These are phyloP conservation scores for Torulaspora franciscae DNA, from an alignment of 805 yeast genomes.

Conservation along the genomic window DNA sequence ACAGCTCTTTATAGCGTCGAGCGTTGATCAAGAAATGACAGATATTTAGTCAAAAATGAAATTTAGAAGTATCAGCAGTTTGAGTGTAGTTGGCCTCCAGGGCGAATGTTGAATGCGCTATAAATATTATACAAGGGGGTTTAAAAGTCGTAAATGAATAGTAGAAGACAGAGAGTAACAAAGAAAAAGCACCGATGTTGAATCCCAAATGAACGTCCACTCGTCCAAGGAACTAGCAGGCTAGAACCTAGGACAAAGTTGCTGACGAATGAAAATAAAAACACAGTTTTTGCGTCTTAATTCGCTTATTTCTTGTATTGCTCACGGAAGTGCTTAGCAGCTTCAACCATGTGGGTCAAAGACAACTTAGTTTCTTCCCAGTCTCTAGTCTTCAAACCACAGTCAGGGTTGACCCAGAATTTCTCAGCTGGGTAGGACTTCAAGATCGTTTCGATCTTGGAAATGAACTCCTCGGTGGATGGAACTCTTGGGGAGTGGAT, in stretches of 20 bases:
- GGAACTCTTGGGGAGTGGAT: conserved; percentile 99
- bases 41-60: not conserved
- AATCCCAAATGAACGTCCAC: conserved; percentile 23
- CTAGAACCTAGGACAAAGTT: not conserved
- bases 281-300: conserved; percentile 7
- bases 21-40: not conserved
- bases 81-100: conserved; percentile 10
- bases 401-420: conserved; percentile 99
- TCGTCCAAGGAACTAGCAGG: not conserved
- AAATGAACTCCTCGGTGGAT: conserved; percentile 91
- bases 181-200: conserved; percentile 31
- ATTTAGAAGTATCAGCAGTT: not conserved
- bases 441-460: conserved; percentile 89
- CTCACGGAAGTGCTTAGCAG: conserved; percentile 92
- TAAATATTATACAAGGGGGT: conserved; percentile 21
- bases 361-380: conserved; percentile 97
- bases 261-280: conserved; percentile 8
- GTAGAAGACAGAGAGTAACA: conserved; percentile 14
- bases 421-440: conserved; percentile 96
- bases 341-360: conserved; percentile 97
- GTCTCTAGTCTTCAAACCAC: conserved; percentile 99
- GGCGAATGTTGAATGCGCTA: conserved; percentile 38
- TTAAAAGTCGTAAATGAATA: conserved; percentile 4
- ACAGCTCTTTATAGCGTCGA: not conserved
- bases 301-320: conserved; percentile 37